Evolutionary conservation across 1,284 basidiomycete genomes (phyloP).

Genomic region (Rhizoctonia solani): DNA sequence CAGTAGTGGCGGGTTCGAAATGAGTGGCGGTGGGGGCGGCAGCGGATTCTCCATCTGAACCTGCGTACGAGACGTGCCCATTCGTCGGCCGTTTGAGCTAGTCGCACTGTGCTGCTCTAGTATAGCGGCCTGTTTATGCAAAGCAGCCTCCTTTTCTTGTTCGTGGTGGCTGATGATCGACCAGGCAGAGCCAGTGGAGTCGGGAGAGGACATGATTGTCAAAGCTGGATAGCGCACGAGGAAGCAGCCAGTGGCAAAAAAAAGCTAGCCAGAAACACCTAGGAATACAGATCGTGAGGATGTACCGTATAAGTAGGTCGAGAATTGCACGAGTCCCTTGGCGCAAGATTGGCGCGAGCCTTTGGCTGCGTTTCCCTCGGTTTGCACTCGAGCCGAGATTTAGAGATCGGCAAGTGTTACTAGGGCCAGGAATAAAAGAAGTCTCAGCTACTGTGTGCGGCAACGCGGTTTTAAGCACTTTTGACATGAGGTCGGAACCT

Average conservation of each 20-base stretch:
- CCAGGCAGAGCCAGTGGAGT: slow-evolving; percentile 22
- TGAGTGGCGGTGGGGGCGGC: background rate
- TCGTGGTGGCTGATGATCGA: slow-evolving; percentile 1
- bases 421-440: background rate
- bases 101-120: background rate
- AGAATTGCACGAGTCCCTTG: background rate
- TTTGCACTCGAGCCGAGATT: background rate
- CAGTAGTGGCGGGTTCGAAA: background rate
- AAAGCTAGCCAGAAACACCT: slow-evolving; percentile 14
- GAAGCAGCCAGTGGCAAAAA: slow-evolving; percentile 12
- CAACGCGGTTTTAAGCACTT: slow-evolving; percentile 19
- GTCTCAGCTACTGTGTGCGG: background rate
- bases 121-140: background rate
- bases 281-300: background rate
- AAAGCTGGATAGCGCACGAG: background rate
- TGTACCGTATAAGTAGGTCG: background rate
- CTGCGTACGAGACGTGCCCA: slow-evolving; percentile 14
- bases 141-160: background rate
- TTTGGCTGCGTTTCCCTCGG: too few relatives aligned
- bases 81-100: background rate
- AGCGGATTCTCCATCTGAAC: slow-evolving; percentile 20
- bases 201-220: slow-evolving; percentile 31
- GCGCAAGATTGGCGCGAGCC: too few relatives aligned
- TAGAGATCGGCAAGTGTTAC: background rate
- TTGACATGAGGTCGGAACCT: slow-evolving; percentile 14